phyloP scores from a whole-genome alignment of 495 filamentous ascomycete genomes.

The Neurospora sp. region DNA sequence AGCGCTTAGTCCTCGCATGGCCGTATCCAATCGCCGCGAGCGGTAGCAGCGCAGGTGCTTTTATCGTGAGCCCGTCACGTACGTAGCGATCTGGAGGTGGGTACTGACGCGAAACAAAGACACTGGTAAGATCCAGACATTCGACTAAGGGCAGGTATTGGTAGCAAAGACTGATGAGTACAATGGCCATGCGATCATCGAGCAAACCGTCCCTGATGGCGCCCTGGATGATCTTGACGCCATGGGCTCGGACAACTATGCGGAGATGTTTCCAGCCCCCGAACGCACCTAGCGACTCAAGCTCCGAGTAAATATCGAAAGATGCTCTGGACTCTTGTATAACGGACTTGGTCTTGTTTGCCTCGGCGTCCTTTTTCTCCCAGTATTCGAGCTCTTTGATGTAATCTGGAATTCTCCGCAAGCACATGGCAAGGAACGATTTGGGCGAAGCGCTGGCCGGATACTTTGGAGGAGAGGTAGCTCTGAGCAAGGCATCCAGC shows the following conservation, averaged over 20 bases:
- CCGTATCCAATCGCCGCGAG: conserved; percentile 20
- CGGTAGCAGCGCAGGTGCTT: conserved; percentile 16
- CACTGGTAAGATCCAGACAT: conserved; percentile 29
- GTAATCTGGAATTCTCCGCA: conserved; percentile 53
- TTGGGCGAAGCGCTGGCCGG: conserved; percentile 10
- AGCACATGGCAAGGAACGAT: conserved; percentile 56
- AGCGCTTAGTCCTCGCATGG: conserved; percentile 14
- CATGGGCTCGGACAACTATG: conserved; percentile 56
- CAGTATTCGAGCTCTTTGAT: conserved; percentile 49
- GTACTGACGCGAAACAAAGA: conserved; percentile 24
- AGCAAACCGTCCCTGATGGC: conserved; percentile 43
- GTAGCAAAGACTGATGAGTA: conserved; percentile 34
- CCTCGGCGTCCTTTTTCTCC: conserved; percentile 39
- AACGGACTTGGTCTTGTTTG: conserved; percentile 33
- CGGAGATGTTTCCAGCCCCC: conserved; percentile 58
- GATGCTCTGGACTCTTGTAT: conserved; percentile 29
- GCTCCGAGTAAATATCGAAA: conserved; percentile 51
- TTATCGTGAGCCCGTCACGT: conserved; percentile 13
- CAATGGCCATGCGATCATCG: conserved; percentile 25
- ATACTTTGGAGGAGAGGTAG: conserved; percentile 21
- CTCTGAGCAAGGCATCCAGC: conserved; percentile 37
- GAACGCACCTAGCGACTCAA: conserved; percentile 50
- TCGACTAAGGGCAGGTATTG: conserved; percentile 28
- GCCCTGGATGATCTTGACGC: conserved; percentile 44
- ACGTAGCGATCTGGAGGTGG: conserved; percentile 23